Conservation (phyloP, 1,139 yeast species). For the Sugiyamaella neomexicana region DNA sequence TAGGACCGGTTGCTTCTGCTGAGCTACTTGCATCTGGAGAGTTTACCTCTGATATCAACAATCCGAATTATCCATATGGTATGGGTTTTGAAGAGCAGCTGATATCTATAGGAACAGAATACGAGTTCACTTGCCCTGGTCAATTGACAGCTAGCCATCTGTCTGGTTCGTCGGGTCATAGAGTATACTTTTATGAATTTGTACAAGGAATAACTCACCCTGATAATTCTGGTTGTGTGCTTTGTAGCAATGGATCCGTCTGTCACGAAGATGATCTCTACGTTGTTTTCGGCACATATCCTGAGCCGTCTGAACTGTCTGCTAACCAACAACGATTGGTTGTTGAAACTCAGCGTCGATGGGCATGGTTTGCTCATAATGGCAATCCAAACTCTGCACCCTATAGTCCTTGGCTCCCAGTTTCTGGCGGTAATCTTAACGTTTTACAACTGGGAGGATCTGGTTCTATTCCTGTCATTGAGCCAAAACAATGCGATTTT, state of each 20-base stretch:
- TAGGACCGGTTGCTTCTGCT: slow-evolving; percentile 16
- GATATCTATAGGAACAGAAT: slow-evolving; percentile 28
- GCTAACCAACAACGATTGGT: slow-evolving; percentile 27
- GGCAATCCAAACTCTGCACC: slow-evolving; percentile 27
- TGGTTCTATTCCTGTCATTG: slow-evolving; percentile 8
- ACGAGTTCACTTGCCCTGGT: slow-evolving; percentile 32
- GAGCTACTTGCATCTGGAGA: not conserved
- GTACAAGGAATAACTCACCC: slow-evolving; percentile 35
- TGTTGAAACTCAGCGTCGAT: slow-evolving; percentile 33
- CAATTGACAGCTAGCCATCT: slow-evolving; percentile 25
- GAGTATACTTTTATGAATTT: slow-evolving; percentile 33
- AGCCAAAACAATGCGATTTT: slow-evolving; percentile 8
- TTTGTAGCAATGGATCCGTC: slow-evolving; percentile 32
- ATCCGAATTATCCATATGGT: slow-evolving; percentile 12
- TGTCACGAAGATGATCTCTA: slow-evolving; percentile 40
- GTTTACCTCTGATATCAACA: slow-evolving; percentile 18
- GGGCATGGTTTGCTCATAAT: slow-evolving; percentile 34
- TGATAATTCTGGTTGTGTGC: slow-evolving; percentile 22
- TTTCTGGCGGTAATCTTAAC: slow-evolving; percentile 3
- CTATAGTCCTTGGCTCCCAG: slow-evolving; percentile 19
- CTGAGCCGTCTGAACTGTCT: slow-evolving; percentile 19
- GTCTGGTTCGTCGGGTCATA: slow-evolving; percentile 9
- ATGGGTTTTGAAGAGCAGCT: slow-evolving; percentile 21
- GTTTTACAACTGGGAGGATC: slow-evolving; percentile 4
- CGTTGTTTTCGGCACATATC: slow-evolving; percentile 36